A percentile compares a stretch with the other conserved stretches of the same genome.
phyloP scores from a whole-genome alignment of 352 stramenopile genomes.

The Pythium myriotylum region DNA sequence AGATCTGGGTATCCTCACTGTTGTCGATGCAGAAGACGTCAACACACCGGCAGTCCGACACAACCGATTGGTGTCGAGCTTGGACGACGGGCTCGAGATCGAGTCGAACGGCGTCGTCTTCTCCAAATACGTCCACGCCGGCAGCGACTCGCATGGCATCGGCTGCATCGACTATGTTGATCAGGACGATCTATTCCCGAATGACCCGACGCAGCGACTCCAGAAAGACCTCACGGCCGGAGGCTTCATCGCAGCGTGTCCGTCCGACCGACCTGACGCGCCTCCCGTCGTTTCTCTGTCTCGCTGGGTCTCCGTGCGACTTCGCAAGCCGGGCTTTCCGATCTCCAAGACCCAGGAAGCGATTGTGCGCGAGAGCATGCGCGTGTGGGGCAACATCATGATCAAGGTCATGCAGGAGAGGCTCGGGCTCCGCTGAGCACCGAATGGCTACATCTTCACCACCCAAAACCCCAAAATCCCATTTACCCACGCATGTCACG shows the following conservation, averaged over 20 bases:
- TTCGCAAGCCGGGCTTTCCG: constrained; percentile 11
- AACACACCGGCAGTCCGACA: constrained; percentile 10
- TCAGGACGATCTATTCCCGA: constrained; percentile 45
- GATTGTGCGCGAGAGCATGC: constrained; percentile 17
- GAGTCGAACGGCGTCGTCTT: constrained; percentile 23
- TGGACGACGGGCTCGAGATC: constrained; percentile 20
- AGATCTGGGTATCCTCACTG: constrained; percentile 24
- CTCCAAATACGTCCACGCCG: constrained; percentile 13
- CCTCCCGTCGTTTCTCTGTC: constrained; percentile 16
- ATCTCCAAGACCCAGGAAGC: constrained; percentile 19
- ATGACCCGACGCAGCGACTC: constrained; percentile 25
- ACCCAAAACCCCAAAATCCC: constrained; percentile 16
- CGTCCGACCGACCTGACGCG: constrained; percentile 1
- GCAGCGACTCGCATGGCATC: constrained; percentile 8
- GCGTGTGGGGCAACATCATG: constrained; percentile 22
- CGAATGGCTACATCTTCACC: constrained; percentile 9
- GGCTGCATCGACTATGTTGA: constrained; percentile 36
- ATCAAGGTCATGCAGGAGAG: constrained; percentile 29
- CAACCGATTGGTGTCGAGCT: constrained; percentile 15
- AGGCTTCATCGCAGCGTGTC: constrained; percentile 14
- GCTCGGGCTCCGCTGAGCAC: constrained; percentile 7
- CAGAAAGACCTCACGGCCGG: constrained; percentile 16
- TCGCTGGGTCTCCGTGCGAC: constrained; percentile 16
- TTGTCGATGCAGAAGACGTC: constrained; percentile 24
- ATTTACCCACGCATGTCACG: neutral